phyloP scores from a whole-genome alignment of 176 grass and related monocot genomes.

The Carex myosuroides region DNA sequence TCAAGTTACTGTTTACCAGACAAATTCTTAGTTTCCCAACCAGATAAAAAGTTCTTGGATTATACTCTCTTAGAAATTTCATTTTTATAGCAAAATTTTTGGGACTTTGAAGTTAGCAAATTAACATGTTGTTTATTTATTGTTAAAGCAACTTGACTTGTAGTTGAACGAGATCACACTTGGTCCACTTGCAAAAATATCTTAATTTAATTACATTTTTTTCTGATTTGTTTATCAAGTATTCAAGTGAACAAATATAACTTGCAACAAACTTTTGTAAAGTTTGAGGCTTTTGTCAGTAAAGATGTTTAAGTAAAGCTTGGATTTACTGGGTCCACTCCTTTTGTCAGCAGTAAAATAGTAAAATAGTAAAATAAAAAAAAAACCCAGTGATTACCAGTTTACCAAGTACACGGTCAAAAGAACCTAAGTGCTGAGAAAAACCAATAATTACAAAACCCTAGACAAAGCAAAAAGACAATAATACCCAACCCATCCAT shows the following conservation, averaged over 20 bases:
- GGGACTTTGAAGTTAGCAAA: too few relatives aligned
- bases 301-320: neutral
- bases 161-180: neutral
- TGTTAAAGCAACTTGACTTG: neutral
- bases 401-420: conserved; percentile 23
- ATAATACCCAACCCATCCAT: conserved; percentile 55
- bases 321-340: neutral
- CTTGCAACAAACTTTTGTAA: neutral
- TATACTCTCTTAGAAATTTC: neutral
- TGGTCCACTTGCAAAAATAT: neutral
- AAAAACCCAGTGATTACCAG: neutral
- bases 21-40: neutral
- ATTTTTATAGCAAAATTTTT: neutral
- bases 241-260: neutral
- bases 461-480: conserved; percentile 29
- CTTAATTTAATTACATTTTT: neutral
- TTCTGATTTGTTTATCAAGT: neutral
- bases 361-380: conserved; percentile 3
- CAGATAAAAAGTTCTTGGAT: neutral
- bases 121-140: too few relatives aligned
- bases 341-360: conserved; percentile 17
- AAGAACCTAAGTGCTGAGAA: conserved; percentile 25
- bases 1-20: neutral
- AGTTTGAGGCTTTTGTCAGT: conserved; percentile 20
- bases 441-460: conserved; percentile 24